phyloP scores from a whole-genome alignment of 306 rosid genomes.

The Cucumis melo region DNA sequence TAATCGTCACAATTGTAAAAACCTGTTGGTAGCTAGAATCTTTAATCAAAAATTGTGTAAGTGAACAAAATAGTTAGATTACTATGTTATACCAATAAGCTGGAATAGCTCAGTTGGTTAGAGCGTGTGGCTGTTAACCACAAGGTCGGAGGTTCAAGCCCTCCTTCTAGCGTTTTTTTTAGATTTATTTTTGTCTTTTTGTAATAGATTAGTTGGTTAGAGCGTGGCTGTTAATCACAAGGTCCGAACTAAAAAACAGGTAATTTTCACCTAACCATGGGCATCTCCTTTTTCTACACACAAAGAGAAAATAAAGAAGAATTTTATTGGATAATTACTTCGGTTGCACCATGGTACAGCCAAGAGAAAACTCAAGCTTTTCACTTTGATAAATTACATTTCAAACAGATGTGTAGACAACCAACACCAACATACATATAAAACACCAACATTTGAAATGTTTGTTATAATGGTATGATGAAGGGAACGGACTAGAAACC shows the following conservation, averaged over 20 bases:
- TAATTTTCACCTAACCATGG: too few species aligned
- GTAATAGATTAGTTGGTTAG: too few species aligned
- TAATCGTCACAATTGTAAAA: not conserved
- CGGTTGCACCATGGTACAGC: too few species aligned
- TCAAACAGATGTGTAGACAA: not conserved
- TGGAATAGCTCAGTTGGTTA: not conserved
- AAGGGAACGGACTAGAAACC: not conserved
- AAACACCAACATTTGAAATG: not conserved
- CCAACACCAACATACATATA: not conserved
- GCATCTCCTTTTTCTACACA: too few species aligned
- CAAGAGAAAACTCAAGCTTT: too few species aligned
- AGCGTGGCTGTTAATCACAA: not conserved
- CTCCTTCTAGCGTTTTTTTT: not conserved
- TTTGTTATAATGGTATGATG: not conserved
- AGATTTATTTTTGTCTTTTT: too few species aligned
- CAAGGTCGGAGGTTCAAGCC: constrained; percentile 1
- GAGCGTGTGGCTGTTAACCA: not conserved
- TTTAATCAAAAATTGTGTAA: too few species aligned
- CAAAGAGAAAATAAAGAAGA: not conserved
- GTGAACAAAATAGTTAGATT: too few species aligned
- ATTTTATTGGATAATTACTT: too few species aligned
- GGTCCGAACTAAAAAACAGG: too few species aligned
- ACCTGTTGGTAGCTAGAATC: too few species aligned
- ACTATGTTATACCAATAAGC: too few species aligned
- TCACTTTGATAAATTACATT: not conserved